Conservation (phyloP, 2,329 filamentous ascomycete species). For the Penicillium psychrosexuale region DNA sequence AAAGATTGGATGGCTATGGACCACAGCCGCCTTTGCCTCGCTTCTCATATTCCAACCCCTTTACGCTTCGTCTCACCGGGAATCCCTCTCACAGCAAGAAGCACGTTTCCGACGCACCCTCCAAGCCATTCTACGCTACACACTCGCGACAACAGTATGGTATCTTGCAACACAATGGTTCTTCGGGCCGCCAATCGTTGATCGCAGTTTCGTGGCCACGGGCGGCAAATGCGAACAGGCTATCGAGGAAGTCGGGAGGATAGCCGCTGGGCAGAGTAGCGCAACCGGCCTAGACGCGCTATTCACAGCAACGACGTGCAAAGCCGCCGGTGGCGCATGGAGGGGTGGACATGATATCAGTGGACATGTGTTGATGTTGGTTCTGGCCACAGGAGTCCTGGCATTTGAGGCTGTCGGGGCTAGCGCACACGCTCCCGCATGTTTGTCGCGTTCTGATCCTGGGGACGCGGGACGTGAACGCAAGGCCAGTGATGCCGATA, state of each 20-base stretch:
- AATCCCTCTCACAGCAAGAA: slow-evolving; percentile 18
- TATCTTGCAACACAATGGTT: slow-evolving; percentile 91
- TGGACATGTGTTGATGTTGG: slow-evolving; percentile 90
- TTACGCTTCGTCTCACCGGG: slow-evolving; percentile 45
- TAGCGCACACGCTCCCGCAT: slow-evolving; percentile 55
- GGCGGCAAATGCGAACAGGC: slow-evolving; percentile 76
- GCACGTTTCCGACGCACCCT: slow-evolving; percentile 46
- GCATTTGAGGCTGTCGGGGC: slow-evolving; percentile 68
- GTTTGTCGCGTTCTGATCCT: slow-evolving; percentile 4
- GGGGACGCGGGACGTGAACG: slow-evolving; percentile 43
- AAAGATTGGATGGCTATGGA: slow-evolving; percentile 93
- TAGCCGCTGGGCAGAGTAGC: slow-evolving; percentile 4
- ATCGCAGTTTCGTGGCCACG: slow-evolving; percentile 82
- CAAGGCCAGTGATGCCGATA: slow-evolving; percentile 23
- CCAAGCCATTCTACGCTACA: slow-evolving; percentile 66
- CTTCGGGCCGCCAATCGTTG: slow-evolving; percentile 86
- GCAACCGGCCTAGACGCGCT: slow-evolving; percentile 47
- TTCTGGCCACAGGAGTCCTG: slow-evolving; percentile 76
- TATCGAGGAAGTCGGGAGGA: slow-evolving; percentile 43
- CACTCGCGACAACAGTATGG: slow-evolving; percentile 73
- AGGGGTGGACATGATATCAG: slow-evolving; percentile 93
- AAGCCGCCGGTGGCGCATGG: slow-evolving; percentile 78
- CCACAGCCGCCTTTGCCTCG: slow-evolving; percentile 67
- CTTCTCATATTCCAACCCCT: slow-evolving; percentile 68
- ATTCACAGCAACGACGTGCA: slow-evolving; percentile 76